Conservation (phyloP, 345 rosid species). For the Anacardium occidentale region DNA sequence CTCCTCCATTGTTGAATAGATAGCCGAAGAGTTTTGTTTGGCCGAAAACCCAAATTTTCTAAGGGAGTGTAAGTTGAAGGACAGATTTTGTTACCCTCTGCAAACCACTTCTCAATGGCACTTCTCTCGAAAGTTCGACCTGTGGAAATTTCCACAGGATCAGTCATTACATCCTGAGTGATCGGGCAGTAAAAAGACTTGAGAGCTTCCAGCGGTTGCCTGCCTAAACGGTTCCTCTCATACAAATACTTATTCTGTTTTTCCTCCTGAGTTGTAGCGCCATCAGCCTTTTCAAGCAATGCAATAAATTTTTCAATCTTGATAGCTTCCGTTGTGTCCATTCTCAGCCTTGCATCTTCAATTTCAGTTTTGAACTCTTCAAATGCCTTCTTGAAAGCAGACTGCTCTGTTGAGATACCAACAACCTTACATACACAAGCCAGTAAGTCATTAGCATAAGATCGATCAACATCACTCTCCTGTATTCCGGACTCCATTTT, state of each 20-base stretch:
- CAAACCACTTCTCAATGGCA: constrained; percentile 29
- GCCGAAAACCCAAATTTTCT: constrained; percentile 19
- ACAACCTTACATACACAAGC: constrained; percentile 17
- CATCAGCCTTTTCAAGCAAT: constrained; percentile 29
- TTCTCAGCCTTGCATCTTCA: constrained; percentile 14
- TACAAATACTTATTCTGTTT: constrained; percentile 17
- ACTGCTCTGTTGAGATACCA: constrained; percentile 17
- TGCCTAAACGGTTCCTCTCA: constrained; percentile 17
- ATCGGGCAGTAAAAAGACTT: constrained; percentile 30
- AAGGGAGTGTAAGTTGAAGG: constrained; percentile 18
- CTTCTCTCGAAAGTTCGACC: constrained; percentile 31
- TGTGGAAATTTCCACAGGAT: constrained; percentile 31
- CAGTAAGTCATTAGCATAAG: constrained; percentile 21
- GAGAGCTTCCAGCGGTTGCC: constrained; percentile 26
- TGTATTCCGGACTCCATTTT: constrained; percentile 16
- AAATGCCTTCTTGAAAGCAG: constrained; percentile 15
- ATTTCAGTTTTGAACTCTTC: constrained; percentile 23
- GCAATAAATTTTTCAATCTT: constrained; percentile 20
- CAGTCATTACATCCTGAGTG: constrained; percentile 28
- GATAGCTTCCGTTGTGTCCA: constrained; percentile 18
- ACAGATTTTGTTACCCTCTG: constrained; percentile 25
- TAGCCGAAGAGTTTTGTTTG: constrained; percentile 28
- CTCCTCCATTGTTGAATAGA: constrained; percentile 30
- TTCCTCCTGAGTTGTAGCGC: constrained; percentile 24
- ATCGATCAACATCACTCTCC: constrained; percentile 9